These are phyloP conservation scores for Cicer chorassanicum DNA, from an alignment of 306 rosid genomes.

Conservation along the genomic window DNA sequence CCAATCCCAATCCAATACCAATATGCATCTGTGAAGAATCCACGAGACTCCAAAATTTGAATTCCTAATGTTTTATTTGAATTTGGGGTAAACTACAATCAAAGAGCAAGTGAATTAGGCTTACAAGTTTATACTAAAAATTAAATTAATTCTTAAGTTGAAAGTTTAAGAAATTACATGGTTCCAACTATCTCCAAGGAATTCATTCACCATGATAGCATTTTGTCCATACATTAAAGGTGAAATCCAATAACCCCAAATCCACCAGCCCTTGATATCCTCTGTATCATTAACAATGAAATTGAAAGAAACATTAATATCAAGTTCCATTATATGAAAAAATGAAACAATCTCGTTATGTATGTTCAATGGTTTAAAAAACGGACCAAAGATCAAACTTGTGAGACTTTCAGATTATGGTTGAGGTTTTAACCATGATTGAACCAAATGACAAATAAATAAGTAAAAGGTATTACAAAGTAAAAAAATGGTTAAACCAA, in stretches of 20 bases:
- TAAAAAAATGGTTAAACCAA: no score
- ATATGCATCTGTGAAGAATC: conserved; percentile 46
- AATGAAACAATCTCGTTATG: no score
- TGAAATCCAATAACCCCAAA: conserved; percentile 67
- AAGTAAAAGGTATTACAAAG: no score
- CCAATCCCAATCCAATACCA: conserved; percentile 68
- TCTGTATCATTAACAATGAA: conserved; percentile 46
- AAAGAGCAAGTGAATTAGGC: neutral
- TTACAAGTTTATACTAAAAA: neutral
- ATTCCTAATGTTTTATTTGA: conserved; percentile 25
- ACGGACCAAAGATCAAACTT: no score
- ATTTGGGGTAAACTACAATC: conserved; percentile 22
- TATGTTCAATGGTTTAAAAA: no score
- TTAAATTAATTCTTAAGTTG: neutral
- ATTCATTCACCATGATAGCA: conserved; percentile 58
- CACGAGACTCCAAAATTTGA: conserved; percentile 41
- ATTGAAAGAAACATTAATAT: conserved; percentile 27
- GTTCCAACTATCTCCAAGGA: conserved; percentile 55
- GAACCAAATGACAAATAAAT: no score
- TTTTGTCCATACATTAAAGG: conserved; percentile 66
- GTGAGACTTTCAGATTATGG: no score
- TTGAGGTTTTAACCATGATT: no score
- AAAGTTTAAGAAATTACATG: conserved; percentile 45
- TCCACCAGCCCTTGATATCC: conserved; percentile 56
- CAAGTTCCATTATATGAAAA: neutral